A percentile compares a stretch with the other conserved stretches of the same genome.
Conservation (phyloP, 768 basidiomycete species). For the Collybia sp. region DNA sequence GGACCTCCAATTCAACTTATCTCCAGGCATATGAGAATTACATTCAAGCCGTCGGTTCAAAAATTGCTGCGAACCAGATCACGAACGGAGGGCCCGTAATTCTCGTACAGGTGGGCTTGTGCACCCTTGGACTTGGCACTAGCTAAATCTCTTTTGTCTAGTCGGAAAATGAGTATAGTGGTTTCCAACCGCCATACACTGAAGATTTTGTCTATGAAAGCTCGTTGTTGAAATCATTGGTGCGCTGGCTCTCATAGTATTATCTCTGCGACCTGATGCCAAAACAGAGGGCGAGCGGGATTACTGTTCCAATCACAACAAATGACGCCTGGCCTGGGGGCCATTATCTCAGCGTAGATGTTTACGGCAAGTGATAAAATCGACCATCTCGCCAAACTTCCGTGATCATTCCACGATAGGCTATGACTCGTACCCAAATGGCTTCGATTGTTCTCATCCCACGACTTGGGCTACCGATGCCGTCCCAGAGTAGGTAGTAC, state of each 20-base stretch:
- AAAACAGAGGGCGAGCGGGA: constrained; percentile 34
- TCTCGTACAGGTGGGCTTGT: constrained; percentile 26
- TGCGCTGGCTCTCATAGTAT: constrained; percentile 11
- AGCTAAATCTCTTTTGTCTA: constrained; percentile 13
- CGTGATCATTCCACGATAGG: constrained; percentile 14
- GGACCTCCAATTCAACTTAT: constrained; percentile 35
- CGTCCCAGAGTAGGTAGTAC: constrained; percentile 30
- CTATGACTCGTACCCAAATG: constrained; percentile 47
- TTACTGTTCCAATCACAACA: constrained; percentile 41
- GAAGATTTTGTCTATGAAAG: constrained; percentile 37
- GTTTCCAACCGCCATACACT: constrained; percentile 29
- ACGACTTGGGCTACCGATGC: constrained; percentile 37
- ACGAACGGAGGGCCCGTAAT: constrained; percentile 56
- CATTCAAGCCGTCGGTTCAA: constrained; percentile 38
- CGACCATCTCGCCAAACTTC: too few relatives aligned
- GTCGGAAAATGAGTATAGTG: constrained; percentile 53
- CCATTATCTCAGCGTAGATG: constrained; percentile 38
- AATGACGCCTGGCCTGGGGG: constrained; percentile 44
- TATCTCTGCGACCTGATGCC: neutral
- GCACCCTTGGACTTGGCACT: neutral
- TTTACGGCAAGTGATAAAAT: constrained; percentile 32
- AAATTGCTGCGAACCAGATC: constrained; percentile 49
- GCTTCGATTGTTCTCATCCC: constrained; percentile 50
- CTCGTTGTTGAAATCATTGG: constrained; percentile 27
- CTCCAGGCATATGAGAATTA: constrained; percentile 46